These are phyloP conservation scores for Serpula lacrymans DNA, from an alignment of 768 basidiomycete species.

Conservation along the genomic window DNA sequence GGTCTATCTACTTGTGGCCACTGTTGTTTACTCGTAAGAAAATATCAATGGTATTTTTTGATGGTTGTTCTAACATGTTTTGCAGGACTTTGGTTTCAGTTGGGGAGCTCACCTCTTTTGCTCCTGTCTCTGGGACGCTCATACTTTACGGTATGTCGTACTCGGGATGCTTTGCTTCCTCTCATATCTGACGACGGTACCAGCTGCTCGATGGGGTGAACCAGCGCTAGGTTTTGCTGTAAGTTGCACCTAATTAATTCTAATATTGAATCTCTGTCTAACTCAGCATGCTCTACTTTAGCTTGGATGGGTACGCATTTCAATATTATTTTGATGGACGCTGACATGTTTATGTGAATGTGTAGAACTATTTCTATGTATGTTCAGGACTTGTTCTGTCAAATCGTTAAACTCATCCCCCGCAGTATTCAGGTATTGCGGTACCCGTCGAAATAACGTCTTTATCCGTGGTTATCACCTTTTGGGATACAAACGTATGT, in stretches of 20 bases:
- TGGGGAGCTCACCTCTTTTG: slow-evolving; percentile 27
- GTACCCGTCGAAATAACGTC: slow-evolving; percentile 46
- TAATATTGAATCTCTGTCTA: not conserved
- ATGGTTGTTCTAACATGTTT: slow-evolving; percentile 1
- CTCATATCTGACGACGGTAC: not conserved
- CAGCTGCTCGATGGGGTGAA: slow-evolving; percentile 31
- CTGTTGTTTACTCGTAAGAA: slow-evolving; percentile 26
- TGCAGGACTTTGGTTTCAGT: slow-evolving; percentile 24
- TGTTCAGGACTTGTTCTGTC: too few species aligned
- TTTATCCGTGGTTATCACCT: slow-evolving; percentile 41
- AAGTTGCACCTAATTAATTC: slow-evolving; percentile 1
- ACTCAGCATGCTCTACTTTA: slow-evolving; percentile 3
- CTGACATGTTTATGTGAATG: too few species aligned
- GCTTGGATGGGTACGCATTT: slow-evolving; percentile 25
- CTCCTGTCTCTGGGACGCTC: slow-evolving; percentile 26
- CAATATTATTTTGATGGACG: too few species aligned
- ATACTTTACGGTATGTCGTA: slow-evolving; percentile 20
- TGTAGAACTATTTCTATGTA: slow-evolving; percentile 24
- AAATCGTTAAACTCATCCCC: too few species aligned
- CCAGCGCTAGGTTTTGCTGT: slow-evolving; percentile 29
- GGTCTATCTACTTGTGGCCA: slow-evolving; percentile 23
- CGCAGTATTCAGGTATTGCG: too few species aligned
- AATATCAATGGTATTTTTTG: too few species aligned
- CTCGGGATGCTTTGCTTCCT: not conserved
- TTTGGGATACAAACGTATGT: too few species aligned